Percentiles rank a stretch among this genome's conserved stretches.
Evolutionary conservation across 2,329 filamentous ascomycete species (phyloP).

Genomic region (Cadophora luteo-olivacea): DNA sequence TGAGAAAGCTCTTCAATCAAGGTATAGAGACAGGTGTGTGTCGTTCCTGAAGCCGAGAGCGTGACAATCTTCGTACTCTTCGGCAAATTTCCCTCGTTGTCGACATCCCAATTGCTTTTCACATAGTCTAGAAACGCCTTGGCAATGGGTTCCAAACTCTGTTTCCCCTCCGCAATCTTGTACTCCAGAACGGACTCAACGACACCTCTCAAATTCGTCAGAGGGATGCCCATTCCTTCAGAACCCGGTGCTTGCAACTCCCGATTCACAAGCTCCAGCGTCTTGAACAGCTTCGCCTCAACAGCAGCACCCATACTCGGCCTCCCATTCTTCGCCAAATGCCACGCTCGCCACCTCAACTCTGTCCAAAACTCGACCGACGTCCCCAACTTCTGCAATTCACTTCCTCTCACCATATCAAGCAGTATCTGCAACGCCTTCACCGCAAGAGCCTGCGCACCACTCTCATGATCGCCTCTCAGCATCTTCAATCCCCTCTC

Average conservation of each 20-base stretch:
- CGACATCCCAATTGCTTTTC: slow-evolving; percentile 1
- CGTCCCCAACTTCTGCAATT: slow-evolving; percentile 40
- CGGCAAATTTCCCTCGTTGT: background rate
- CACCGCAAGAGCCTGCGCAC: slow-evolving; percentile 63
- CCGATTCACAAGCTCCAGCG: slow-evolving; percentile 45
- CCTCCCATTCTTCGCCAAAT: slow-evolving; percentile 69
- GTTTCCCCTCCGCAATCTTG: slow-evolving; percentile 29
- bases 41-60: slow-evolving; percentile 68
- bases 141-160: slow-evolving; percentile 22
- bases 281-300: slow-evolving; percentile 54
- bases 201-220: background rate
- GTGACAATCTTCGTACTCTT: slow-evolving; percentile 58
- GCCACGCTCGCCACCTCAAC: slow-evolving; percentile 64
- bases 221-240: background rate
- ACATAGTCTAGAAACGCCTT: slow-evolving; percentile 23
- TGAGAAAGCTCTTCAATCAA: slow-evolving; percentile 47
- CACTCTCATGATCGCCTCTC: slow-evolving; percentile 63
- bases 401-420: slow-evolving; percentile 48
- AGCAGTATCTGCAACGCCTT: slow-evolving; percentile 58
- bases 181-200: slow-evolving; percentile 36
- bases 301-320: slow-evolving; percentile 71
- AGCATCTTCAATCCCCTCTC: slow-evolving; percentile 55
- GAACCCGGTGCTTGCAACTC: background rate
- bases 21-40: slow-evolving; percentile 53
- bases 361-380: slow-evolving; percentile 59